These are phyloP conservation scores for Oropetium thomaeum DNA, from an alignment of 176 grass and related monocot species.

Conservation along the genomic window DNA sequence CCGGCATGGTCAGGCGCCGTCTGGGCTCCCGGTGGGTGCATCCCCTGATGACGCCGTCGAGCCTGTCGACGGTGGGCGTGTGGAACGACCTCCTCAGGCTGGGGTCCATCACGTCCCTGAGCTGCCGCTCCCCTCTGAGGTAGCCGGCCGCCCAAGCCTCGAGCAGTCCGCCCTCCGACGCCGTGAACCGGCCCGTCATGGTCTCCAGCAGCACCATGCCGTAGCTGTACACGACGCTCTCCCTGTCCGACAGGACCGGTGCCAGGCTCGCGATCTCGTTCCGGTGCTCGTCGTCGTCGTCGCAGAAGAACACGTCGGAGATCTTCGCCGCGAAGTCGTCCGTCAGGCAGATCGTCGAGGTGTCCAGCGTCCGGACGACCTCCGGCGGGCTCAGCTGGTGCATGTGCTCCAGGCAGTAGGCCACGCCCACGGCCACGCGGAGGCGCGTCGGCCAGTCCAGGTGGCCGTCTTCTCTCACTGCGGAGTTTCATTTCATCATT, in stretches of 20 bases:
- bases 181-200: conserved; percentile 59
- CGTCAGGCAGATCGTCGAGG: conserved; percentile 73
- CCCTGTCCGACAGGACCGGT: conserved; percentile 8
- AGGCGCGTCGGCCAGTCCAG: conserved; percentile 73
- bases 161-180: conserved; percentile 50
- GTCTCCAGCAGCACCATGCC: conserved; percentile 87
- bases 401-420: conserved; percentile 91
- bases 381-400: conserved; percentile 70
- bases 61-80: conserved; percentile 36
- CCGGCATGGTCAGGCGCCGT: conserved; percentile 45
- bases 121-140: conserved; percentile 43
- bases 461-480: conserved; percentile 71
- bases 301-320: conserved; percentile 72
- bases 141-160: conserved; percentile 57
- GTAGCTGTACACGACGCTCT: conserved; percentile 72
- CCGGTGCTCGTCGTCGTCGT: conserved; percentile 27
- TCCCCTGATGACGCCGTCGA: conserved; percentile 44
- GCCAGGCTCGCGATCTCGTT: conserved; percentile 4
- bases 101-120: conserved; percentile 61
- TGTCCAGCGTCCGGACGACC: conserved; percentile 54
- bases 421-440: conserved; percentile 67
- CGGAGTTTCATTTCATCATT: neutral
- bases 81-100: conserved; percentile 38
- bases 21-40: conserved; percentile 59
- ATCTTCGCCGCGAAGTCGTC: conserved; percentile 90